These are phyloP conservation scores for Ceratopteris richardii DNA, from an alignment of 75 land plant species.

Conservation along the genomic window DNA sequence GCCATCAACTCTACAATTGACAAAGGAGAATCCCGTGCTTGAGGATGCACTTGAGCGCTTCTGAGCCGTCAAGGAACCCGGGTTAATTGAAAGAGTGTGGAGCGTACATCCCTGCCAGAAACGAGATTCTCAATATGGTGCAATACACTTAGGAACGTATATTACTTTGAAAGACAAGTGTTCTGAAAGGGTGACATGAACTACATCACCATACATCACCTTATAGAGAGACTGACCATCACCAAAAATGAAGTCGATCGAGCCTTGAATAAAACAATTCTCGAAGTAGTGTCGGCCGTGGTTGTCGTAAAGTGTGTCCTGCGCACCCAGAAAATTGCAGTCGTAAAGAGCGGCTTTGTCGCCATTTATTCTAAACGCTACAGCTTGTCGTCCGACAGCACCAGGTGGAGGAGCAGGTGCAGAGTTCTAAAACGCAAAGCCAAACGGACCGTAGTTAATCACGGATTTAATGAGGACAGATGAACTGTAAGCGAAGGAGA, in stretches of 20 bases:
- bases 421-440: slow-evolving; percentile 29
- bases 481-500: no score
- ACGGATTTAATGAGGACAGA: no score
- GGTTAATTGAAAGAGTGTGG: slow-evolving; percentile 27
- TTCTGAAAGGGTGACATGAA: no score
- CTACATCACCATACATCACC: no score
- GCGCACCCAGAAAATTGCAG: slow-evolving; percentile 83
- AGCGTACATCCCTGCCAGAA: slow-evolving; percentile 47
- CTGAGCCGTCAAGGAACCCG: slow-evolving; percentile 75
- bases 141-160: no score
- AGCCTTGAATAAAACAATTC: slow-evolving; percentile 81
- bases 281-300: slow-evolving; percentile 87
- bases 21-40: slow-evolving; percentile 27
- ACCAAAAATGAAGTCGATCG: slow-evolving; percentile 89
- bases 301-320: slow-evolving; percentile 85
- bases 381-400: slow-evolving; percentile 82
- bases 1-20: slow-evolving; percentile 27
- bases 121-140: not conserved
- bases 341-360: slow-evolving; percentile 75
- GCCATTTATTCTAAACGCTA: slow-evolving; percentile 69
- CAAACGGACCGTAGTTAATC: not conserved
- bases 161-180: no score
- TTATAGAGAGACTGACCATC: slow-evolving; percentile 67
- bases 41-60: slow-evolving; percentile 15
- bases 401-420: slow-evolving; percentile 85